phyloP scores from a whole-genome alignment of 177 flowering plant genomes.

The Vitis hybrid region DNA sequence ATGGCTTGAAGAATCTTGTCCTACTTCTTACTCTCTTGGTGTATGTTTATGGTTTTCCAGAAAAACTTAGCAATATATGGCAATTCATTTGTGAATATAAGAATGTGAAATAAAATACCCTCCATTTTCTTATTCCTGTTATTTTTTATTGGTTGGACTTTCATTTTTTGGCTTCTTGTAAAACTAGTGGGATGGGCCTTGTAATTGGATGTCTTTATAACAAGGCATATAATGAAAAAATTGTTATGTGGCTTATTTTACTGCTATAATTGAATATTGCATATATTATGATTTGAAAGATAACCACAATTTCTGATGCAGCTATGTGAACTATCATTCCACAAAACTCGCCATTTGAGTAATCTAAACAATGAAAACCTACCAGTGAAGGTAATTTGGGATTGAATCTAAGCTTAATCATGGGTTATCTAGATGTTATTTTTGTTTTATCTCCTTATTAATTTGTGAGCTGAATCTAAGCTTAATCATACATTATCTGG shows the following conservation, averaged over 20 bases:
- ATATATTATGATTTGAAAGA: neutral
- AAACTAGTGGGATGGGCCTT: neutral
- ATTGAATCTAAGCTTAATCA: too few species aligned
- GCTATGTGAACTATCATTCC: conserved; percentile 93
- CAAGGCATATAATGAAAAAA: neutral
- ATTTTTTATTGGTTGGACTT: too few species aligned
- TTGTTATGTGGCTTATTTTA: neutral
- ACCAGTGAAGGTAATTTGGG: conserved; percentile 79
- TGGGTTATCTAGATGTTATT: too few species aligned
- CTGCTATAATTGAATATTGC: neutral
- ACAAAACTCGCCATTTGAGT: conserved; percentile 92
- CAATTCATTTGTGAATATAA: too few species aligned
- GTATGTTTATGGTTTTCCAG: too few species aligned
- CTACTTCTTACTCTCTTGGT: too few species aligned
- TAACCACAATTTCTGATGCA: conserved; percentile 39
- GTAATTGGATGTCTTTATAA: neutral
- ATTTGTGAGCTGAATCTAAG: neutral
- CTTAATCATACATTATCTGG: neutral
- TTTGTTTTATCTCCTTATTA: neutral
- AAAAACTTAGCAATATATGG: too few species aligned
- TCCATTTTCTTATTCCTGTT: too few species aligned
- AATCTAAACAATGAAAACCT: conserved; percentile 94
- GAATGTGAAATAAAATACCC: too few species aligned
- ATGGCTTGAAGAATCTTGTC: too few species aligned
- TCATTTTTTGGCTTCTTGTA: neutral